phyloP scores from a whole-genome alignment of 345 rosid genomes.

The Salix koriyanagi region DNA sequence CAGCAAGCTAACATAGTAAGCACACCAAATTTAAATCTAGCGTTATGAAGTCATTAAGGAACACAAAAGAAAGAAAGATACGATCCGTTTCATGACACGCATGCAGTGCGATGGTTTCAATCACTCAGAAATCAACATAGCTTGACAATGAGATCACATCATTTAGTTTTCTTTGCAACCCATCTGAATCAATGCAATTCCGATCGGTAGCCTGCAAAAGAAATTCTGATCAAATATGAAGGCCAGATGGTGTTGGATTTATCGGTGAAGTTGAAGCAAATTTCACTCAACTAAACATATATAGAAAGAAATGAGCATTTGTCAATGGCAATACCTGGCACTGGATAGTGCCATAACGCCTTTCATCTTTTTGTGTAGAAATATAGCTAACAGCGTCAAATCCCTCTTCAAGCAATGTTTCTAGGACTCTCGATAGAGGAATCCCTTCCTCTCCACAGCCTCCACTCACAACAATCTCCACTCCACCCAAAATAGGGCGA shows the following conservation, averaged over 20 bases:
- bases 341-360: slow-evolving; percentile 20
- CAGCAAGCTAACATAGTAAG: neutral
- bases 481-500: slow-evolving; percentile 34
- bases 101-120: neutral
- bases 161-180: slow-evolving; percentile 22
- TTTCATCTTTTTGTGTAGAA: slow-evolving; percentile 18
- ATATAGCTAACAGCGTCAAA: slow-evolving; percentile 25
- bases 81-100: neutral
- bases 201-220: slow-evolving; percentile 14
- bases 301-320: neutral
- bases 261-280: neutral
- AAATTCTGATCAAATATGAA: neutral
- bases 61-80: neutral
- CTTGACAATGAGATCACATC: slow-evolving; percentile 1
- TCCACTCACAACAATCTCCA: slow-evolving; percentile 46
- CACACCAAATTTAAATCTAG: neutral
- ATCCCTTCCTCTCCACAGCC: slow-evolving; percentile 22
- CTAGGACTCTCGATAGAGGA: slow-evolving; percentile 27
- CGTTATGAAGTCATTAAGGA: neutral
- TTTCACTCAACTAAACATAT: neutral
- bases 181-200: slow-evolving; percentile 9
- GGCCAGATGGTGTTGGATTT: neutral
- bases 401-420: slow-evolving; percentile 27
- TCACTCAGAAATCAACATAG: neutral
- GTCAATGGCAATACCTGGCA: slow-evolving; percentile 25